Evolutionary conservation across 2,329 filamentous ascomycete genomes (phyloP).

Genomic region (Botryotinia globosa): DNA sequence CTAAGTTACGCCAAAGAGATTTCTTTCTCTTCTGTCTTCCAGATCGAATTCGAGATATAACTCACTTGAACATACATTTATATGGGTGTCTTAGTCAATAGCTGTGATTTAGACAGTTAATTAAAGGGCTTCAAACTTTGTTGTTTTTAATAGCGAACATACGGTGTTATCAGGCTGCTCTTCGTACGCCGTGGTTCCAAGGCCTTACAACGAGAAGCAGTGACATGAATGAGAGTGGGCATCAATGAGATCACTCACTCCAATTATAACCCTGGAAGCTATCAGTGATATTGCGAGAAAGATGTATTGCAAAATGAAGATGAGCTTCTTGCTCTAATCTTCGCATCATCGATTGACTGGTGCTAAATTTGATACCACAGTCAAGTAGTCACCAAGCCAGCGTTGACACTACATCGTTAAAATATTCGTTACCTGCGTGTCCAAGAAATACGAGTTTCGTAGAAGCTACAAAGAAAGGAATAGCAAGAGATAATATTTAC

Average conservation of each 20-base stretch:
- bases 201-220: background rate
- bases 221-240: background rate
- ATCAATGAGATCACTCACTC: background rate
- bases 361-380: background rate
- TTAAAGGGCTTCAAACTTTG: background rate
- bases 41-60: background rate
- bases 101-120: too few species aligned
- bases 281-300: background rate
- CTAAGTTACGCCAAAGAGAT: background rate
- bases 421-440: background rate
- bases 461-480: background rate
- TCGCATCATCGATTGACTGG: background rate
- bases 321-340: background rate
- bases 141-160: background rate
- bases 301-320: background rate
- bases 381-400: background rate
- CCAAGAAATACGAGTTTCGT: background rate
- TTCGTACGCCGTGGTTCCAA: background rate
- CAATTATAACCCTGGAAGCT: rapidly evolving
- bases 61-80: background rate
- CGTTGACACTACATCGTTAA: background rate
- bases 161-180: background rate
- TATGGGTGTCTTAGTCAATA: rapidly evolving
- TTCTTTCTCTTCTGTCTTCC: background rate
- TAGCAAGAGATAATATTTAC: background rate